Evolutionary conservation across 2,329 filamentous ascomycete species (phyloP).

Genomic region (Trichoderma sp.): DNA sequence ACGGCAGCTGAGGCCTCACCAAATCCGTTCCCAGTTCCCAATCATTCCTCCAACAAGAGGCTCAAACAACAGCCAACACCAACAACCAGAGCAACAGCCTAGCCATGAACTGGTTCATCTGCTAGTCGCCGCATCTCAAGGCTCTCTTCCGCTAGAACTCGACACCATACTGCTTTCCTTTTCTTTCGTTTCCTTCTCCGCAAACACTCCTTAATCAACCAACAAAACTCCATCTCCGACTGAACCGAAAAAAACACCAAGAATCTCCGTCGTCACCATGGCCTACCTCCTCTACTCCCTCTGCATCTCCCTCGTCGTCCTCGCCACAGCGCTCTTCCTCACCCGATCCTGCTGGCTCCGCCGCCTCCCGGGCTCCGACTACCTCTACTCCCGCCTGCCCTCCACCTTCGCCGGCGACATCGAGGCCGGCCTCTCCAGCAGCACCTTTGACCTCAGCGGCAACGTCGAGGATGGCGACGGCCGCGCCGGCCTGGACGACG

Average conservation of each 20-base stretch:
- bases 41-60: neutral
- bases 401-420: conserved; percentile 79
- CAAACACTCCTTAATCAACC: neutral
- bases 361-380: conserved; percentile 56
- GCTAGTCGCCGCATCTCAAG: conserved; percentile 8
- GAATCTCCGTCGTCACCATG: conserved; percentile 53
- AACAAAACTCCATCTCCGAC: neutral
- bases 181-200: neutral
- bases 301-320: conserved; percentile 68
- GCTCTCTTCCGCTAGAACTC: neutral
- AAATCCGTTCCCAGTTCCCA: neutral
- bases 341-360: conserved; percentile 78
- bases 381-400: conserved; percentile 77
- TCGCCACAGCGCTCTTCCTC: conserved; percentile 76
- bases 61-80: neutral
- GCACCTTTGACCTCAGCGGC: conserved; percentile 76
- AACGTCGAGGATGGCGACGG: conserved; percentile 81
- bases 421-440: conserved; percentile 81
- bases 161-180: neutral
- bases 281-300: conserved; percentile 78
- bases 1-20: conserved; percentile 10
- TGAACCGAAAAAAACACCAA: neutral
- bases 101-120: conserved; percentile 22
- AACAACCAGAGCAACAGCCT: neutral
- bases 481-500: conserved; percentile 77